Evolutionary conservation across 73 alveolate genomes (phyloP), one percentile per base, ranked within the genome.

Genomic region (Paramecium sexaurelia): DNA sequence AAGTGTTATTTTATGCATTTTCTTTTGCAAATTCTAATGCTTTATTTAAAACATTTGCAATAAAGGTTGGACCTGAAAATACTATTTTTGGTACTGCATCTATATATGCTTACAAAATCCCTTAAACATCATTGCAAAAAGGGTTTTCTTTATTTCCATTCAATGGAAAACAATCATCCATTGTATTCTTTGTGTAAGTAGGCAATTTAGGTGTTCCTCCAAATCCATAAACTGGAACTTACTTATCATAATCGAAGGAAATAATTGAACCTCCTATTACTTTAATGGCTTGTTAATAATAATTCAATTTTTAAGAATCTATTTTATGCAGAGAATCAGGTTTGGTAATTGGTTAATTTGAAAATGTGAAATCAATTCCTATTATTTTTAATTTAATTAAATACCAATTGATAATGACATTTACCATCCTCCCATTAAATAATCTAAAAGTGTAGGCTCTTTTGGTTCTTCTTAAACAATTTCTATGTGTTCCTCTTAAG

Each of bases 121-220:
- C 90, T 29, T 4, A 9, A 8, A 78, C 33, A 43, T 78, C 90
- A 20, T 78, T 39, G 8, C 90, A 78, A 19, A 0, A 78, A 9
- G 90, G 90, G 4, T 41, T 45, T 1, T 78, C 90, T 45, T 78
- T 78, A 22, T 78, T 78, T 41, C 90, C 90, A 78, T 78, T 78
- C 24, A 78, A 26, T 19, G 90, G 90, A 24, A 78, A 78, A 78
- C 90, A 78, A 22, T 78, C 90, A 78, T 78, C 90, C 90, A 78
- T 78, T 24, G 90, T 78, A 41, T 22, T 40, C 66, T 78, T 78
- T 2, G 68, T 78, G 15, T 78, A 78, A 4, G 37, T 78, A 0
- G 90, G 90, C 7, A 78, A 78, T 43, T 78, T 78, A 40, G 90
- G 90, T 24, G 68, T 78, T 43, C 90, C 90, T 24, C 90, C 90